These are phyloP conservation scores for Cryptococcus depauperatus DNA, from an alignment of 1,284 basidiomycete genomes.

Conservation along the genomic window DNA sequence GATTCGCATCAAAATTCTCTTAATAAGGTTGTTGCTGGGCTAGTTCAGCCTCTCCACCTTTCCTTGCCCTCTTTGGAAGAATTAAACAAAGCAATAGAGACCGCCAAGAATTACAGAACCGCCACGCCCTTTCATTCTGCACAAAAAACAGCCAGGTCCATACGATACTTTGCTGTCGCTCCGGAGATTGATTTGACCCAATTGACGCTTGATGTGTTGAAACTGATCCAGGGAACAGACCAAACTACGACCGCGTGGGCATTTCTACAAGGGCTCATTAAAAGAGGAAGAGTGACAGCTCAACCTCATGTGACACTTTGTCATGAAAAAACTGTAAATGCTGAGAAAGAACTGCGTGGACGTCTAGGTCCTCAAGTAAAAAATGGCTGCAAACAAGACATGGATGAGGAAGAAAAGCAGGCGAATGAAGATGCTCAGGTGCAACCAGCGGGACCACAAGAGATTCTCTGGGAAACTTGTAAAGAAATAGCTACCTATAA, in stretches of 20 bases:
- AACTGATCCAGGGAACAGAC: neutral
- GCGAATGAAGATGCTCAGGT: constrained; percentile 5
- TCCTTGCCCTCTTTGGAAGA: constrained; percentile 51
- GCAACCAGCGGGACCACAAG: constrained; percentile 14
- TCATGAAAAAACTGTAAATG: constrained; percentile 57
- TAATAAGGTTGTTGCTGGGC: constrained; percentile 54
- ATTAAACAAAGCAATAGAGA: constrained; percentile 57
- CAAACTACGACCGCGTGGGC: constrained; percentile 22
- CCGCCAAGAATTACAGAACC: constrained; percentile 35
- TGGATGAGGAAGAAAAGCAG: constrained; percentile 4
- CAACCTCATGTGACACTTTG: constrained; percentile 81
- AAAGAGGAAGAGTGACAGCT: constrained; percentile 52
- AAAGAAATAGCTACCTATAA: constrained; percentile 47
- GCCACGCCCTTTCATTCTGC: constrained; percentile 31
- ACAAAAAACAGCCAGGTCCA: constrained; percentile 42
- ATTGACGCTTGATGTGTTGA: constrained; percentile 45
- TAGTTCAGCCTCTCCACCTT: constrained; percentile 50
- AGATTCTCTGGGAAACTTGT: constrained; percentile 61
- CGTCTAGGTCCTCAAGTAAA: neutral
- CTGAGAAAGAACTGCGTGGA: constrained; percentile 38
- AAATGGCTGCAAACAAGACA: neutral
- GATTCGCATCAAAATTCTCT: constrained; percentile 55
- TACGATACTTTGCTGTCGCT: constrained; percentile 67
- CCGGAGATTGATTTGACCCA: constrained; percentile 60
- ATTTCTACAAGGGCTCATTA: constrained; percentile 53